Base-by-base conservation (phyloP, 2,329 filamentous ascomycete genomes). In the Cryphonectria nitschkei region DNA sequence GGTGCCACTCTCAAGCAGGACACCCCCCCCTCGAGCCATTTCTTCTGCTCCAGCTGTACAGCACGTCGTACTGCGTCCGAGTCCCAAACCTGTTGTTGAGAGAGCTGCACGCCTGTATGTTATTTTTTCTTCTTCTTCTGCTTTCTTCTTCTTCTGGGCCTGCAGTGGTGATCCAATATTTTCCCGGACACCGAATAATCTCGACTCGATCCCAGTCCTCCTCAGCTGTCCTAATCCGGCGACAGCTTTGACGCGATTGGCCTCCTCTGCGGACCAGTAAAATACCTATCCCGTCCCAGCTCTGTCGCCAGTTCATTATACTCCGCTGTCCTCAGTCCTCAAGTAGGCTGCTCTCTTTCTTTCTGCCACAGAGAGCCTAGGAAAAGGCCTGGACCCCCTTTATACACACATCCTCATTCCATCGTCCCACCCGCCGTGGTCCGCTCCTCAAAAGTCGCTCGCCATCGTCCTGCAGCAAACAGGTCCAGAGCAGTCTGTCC, bases 221-320 rank as follows among this genome's bases (percentile, higher is more conserved):
- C 37, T 68, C 60, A 67, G 34, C 43, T 37, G 34, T 65, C 52
- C 70, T 63, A 56, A 65, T 68, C 56, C 54, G 50, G 65, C 64
- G 41, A 52, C 65, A 65, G 46, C 46, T n/a, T 72, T 72, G 70
- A 68, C 70, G 68, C 52, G 65, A 32, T 32, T 65, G 62, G 63
- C 70, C 62, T 68, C 67, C 58, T 68, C 62, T 52, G 69, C 66
- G 41, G 56, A 52, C 39, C 37, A 41, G 46, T 19, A 50, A 50
- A 50, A 50, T 50, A 50, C 46, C 46, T 50, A 7, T n/a, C 46
- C 19, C 29, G 34, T 65, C 64, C 32, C 46, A 54, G 64, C 46
- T n/a, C 19, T n/a, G 19, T 50, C 46, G 7, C 22, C 46, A 9
- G 46, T 9, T n/a, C 46, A 50, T 37, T 34, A 41, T 26, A 37